These are phyloP conservation scores for Hanseniaspora lindneri DNA, from an alignment of 805 yeast species.

Conservation along the genomic window DNA sequence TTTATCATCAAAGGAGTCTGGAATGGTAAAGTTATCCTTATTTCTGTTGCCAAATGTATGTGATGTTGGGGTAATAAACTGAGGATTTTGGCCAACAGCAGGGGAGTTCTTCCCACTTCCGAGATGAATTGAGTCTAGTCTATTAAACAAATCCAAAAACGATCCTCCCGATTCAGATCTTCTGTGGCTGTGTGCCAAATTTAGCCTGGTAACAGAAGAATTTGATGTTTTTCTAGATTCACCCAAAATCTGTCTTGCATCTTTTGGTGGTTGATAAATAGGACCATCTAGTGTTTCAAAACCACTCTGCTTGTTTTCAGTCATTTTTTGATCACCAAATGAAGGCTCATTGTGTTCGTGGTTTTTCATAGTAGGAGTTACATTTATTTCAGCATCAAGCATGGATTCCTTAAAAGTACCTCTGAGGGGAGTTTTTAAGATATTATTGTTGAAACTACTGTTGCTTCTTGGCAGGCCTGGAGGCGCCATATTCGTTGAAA, in stretches of 20 bases:
- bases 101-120: conserved; percentile 3
- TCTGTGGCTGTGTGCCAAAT: conserved; percentile 19
- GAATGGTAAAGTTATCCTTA: conserved; percentile 10
- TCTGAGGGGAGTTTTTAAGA: conserved; percentile 4
- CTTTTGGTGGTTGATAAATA: conserved; percentile 7
- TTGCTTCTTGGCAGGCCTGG: neutral
- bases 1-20: neutral
- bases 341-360: neutral
- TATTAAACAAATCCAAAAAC: conserved; percentile 28
- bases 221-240: neutral
- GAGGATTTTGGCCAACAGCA: neutral
- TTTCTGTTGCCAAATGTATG: conserved; percentile 17
- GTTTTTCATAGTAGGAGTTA: neutral
- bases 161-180: conserved; percentile 28
- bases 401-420: neutral
- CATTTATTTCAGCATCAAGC: neutral
- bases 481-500: neutral
- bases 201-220: neutral
- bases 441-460: neutral
- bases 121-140: conserved; percentile 18
- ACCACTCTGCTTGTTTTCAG: neutral
- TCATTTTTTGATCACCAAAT: neutral
- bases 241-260: too few species aligned
- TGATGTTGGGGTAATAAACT: conserved; percentile 14
- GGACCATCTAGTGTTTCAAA: neutral